Percentiles rank a stretch among this genome's conserved stretches.
Conservation (phyloP, 179 eudicot genomes). For the Vitellaria paradoxa region DNA sequence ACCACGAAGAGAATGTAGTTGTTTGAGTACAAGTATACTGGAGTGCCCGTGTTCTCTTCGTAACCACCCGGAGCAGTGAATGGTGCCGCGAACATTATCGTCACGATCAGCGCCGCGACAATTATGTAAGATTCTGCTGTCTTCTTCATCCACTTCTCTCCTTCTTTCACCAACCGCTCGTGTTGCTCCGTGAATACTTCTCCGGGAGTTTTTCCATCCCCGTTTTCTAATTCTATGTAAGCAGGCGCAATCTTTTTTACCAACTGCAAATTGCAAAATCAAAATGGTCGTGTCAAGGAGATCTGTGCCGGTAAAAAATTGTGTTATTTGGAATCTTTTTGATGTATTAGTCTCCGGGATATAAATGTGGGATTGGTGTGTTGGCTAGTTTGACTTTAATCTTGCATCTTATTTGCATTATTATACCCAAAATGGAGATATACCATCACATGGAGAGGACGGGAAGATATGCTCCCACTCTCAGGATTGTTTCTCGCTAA, state of each 20-base stretch:
- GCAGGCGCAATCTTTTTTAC: conserved; percentile 1
- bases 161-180: neutral
- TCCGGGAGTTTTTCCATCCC: neutral
- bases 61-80: neutral
- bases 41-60: neutral
- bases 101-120: neutral
- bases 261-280: neutral
- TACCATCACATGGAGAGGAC: no score
- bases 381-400: no score
- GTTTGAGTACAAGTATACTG: neutral
- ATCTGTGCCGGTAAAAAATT: no score
- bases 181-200: conserved; percentile 6
- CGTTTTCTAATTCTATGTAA: neutral
- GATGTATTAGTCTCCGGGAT: no score
- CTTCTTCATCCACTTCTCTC: conserved; percentile 9
- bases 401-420: no score
- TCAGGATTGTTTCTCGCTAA: no score
- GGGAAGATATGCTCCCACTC: no score
- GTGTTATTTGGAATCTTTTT: no score
- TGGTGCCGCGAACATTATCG: neutral
- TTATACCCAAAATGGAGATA: no score
- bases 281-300: no score
- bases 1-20: neutral
- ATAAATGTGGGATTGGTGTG: no score
- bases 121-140: neutral